Evolutionary conservation across 352 stramenopile species (phyloP), one percentile per base, ranked within the genome.

Genomic region (Pythium guiyangense): DNA sequence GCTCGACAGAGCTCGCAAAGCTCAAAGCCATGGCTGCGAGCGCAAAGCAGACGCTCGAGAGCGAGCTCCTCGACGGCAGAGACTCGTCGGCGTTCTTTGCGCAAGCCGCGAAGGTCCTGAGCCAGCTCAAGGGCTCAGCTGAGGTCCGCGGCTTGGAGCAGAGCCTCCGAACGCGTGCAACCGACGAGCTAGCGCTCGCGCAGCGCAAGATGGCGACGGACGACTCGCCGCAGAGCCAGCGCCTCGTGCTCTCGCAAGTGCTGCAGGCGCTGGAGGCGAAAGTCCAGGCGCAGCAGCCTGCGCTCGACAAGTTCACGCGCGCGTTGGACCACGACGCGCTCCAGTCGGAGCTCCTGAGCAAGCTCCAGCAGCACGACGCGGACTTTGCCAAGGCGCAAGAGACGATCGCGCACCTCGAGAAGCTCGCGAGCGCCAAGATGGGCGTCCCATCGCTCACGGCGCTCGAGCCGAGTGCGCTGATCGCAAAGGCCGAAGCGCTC

Each of bases 21-120:
- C 78, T 91, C 22, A 79, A 78, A 39, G 37, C 71, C 9, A 69
- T 92, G 39, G 74, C 75, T 4, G 42, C 62, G 11, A 75, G 62
- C 5, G 77, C 79, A 27, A 90, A 90, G 62, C 57, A 60, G 37
- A 77, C 78, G 31, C 60, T 91, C 12, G 78, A 91, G 57, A 77
- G 62, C n/a, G 72, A 91, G 37, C 56, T 89, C 2, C 64, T 91
- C 4, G 81, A 84, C 49, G 81, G 81, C 0, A 73, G 75, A 44
- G 81, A 91, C 51, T 69, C 74, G 6, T 81, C 78, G 11, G 60
- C 62, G 10, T 90, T 92, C 60, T 76, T 91, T 15, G 63, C 79
- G 1, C 84, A 90, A 50, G 79, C 79, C 3, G 65, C 67, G 0
- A 71, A 61, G 49, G 77, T 92, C 10, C 50, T 92, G 12, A 73